These are phyloP conservation scores for Galerina marginata DNA, from an alignment of 768 basidiomycete genomes.

Conservation along the genomic window DNA sequence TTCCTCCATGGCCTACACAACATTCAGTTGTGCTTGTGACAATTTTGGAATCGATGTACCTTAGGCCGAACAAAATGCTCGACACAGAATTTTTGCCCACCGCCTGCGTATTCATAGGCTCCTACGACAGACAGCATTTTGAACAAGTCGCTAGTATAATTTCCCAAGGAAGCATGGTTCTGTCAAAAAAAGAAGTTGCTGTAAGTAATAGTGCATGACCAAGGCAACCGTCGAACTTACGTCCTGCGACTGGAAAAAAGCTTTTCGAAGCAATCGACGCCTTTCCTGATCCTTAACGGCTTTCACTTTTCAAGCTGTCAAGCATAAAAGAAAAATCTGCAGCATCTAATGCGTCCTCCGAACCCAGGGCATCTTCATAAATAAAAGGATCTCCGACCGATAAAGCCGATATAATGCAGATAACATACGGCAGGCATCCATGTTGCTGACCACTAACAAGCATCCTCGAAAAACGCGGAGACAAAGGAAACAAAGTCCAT, in stretches of 20 bases:
- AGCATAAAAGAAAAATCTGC: slow-evolving; percentile 44
- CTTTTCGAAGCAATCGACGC: slow-evolving; percentile 66
- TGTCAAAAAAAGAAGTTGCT: slow-evolving; percentile 31
- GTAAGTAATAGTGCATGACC: not conserved
- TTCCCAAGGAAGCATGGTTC: slow-evolving; percentile 83
- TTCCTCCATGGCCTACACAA: slow-evolving; percentile 91
- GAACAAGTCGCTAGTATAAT: slow-evolving; percentile 83
- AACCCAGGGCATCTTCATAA: slow-evolving; percentile 71
- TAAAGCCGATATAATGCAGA: slow-evolving; percentile 88
- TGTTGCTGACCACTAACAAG: slow-evolving; percentile 91
- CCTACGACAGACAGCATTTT: slow-evolving; percentile 92
- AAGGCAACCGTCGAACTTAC: slow-evolving; percentile 44
- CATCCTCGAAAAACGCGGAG: slow-evolving; percentile 96
- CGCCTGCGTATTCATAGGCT: slow-evolving; percentile 92
- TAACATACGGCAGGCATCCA: slow-evolving; percentile 81
- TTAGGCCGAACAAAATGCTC: slow-evolving; percentile 92
- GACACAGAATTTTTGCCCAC: slow-evolving; percentile 78
- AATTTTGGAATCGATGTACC: slow-evolving; percentile 45
- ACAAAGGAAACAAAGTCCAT: slow-evolving; percentile 95
- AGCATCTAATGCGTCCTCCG: slow-evolving; percentile 45
- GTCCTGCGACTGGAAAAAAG: slow-evolving; percentile 83
- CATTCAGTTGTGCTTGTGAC: not conserved
- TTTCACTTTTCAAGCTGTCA: slow-evolving; percentile 50
- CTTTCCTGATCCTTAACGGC: slow-evolving; percentile 58
- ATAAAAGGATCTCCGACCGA: slow-evolving; percentile 97